Base-by-base conservation (phyloP, 73 alveolate species). In the Diophrys sp. region DNA sequence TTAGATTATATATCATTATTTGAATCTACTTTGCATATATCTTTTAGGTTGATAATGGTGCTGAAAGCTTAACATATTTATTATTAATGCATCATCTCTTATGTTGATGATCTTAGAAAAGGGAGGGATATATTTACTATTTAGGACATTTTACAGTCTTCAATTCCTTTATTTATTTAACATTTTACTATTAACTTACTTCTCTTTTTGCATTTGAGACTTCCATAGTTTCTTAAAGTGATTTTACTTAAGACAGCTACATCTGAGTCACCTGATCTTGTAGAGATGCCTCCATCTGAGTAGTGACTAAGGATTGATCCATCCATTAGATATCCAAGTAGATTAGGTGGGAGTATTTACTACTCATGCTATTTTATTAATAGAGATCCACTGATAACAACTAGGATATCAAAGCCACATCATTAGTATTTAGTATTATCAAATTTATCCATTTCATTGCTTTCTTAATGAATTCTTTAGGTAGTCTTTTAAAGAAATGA, bases 401-500 rank as follows among this genome's bases (percentile, higher is more conserved):
- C 75, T 33, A 54, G 0, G 1, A 75, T 75, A 5, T 54, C 2
- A 14, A 75, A 26, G 55, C 33, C 5, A 75, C 33, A 0, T 75
- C 83, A 24, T 55, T 55, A n/a, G 70, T 23, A 0, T 55, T 28
- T 11, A 55, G 55, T 55, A 33, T 55, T 27, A 1, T 56, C 2
- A 29, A 56, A 0, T 55, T 54, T 26, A 1, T 54, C 29, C 56
- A 56, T 14, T n/a, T 11, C 25, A 29, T 23, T 1, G 33, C 26
- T 30, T 29, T 30, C 23, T 11, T 33, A 0, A 28, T 28, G 23
- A 5, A 25, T 71, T 11, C 28, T 32, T 28, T 14, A 23, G 29
- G 23, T 30, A 71, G 32, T 29, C 79, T 28, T 29, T 23, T 31
- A 71, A 83, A 83, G 82, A 83, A 83, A 2, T 83, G 69, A n/a